Evolutionary conservation across 164 flowering plant genomes (phyloP), one percentile per base, ranked within the genome.

Genomic region (Amborella trichopoda): DNA sequence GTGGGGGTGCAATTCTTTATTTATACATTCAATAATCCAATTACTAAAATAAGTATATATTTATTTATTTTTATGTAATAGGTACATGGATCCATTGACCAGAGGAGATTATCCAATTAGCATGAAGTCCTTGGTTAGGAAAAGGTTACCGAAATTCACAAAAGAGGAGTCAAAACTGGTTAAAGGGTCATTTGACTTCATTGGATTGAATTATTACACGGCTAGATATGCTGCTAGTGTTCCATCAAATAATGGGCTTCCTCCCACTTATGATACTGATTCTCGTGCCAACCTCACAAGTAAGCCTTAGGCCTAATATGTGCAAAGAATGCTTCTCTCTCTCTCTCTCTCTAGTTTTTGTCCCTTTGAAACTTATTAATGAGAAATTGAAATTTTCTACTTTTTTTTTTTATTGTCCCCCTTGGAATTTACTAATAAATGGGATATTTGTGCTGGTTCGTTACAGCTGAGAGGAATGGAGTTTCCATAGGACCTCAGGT

Each of bases 61-160:
- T n/a, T n/a, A n/a, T n/a, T n/a, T n/a, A n/a, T n/a, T n/a, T n/a
- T 3, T 17, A 10, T 41, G 37, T 18, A 4, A 3, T 21, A 81
- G 86, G 91, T 63, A 61, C 50, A 33, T 68, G 40, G 53, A 73
- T 12, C 86, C 91, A 0, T 23, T 76, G 9, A 51, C 66, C 9
- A 34, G 54, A 14, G 88, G 94, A 1, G 47, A 69, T 0, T 80
- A 80, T 50, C 94, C 88, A 6, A 1, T 16, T 0, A 50, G 13
- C 24, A 83, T 83, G 87, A 50, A 51, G 5, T 9, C 26, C 2
- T 20, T 55, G 2, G 73, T 72, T 0, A 65, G 70, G 16, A 37
- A 55, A 1, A 53, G 94, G 44, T 48, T 83, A 20, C 94, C 81
- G 2, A 62, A 52, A 23, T 80, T 83, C 62, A 62, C 77, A 0